Evolutionary conservation across 1,284 basidiomycete species (phyloP).

Genomic region (Termitomyces sp.): DNA sequence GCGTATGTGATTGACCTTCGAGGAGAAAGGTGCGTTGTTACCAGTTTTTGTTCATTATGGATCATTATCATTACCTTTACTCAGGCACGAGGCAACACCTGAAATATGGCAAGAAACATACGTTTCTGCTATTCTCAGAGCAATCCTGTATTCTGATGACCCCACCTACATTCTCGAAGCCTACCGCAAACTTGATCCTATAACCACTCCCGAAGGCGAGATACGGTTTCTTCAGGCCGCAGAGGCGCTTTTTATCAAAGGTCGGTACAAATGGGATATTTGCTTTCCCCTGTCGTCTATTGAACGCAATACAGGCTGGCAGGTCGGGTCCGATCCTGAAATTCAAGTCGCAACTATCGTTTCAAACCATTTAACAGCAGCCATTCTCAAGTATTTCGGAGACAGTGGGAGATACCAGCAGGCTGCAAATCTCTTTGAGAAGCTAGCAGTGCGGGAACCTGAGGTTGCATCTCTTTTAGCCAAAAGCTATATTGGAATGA

Average conservation of each 20-base stretch:
- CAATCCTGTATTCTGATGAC: conserved; percentile 95
- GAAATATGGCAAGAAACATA: conserved; percentile 98
- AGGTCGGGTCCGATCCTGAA: conserved; percentile 96
- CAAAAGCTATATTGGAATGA: conserved; percentile 94
- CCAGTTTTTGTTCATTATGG: not conserved
- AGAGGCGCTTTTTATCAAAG: conserved; percentile 88
- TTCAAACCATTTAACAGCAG: conserved; percentile 93
- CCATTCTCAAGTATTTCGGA: conserved; percentile 96
- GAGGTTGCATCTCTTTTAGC: conserved; percentile 90
- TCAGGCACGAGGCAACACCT: conserved; percentile 87
- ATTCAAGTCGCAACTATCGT: conserved; percentile 98
- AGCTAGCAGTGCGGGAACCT: conserved; percentile 79
- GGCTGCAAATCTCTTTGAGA: conserved; percentile 94
- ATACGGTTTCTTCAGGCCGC: conserved; percentile 87
- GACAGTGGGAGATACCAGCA: conserved; percentile 85
- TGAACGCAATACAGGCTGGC: conserved; percentile 71
- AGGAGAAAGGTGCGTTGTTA: conserved; percentile 78
- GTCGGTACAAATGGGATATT: conserved; percentile 36
- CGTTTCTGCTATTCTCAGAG: conserved; percentile 85
- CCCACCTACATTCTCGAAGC: conserved; percentile 88
- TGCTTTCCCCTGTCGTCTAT: not conserved
- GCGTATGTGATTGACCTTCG: conserved; percentile 93
- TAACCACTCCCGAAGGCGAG: conserved; percentile 86
- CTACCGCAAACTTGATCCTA: conserved; percentile 94
- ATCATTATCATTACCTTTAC: not conserved